phyloP scores from a whole-genome alignment of 495 filamentous ascomycete genomes.

The Cercophora scortea region DNA sequence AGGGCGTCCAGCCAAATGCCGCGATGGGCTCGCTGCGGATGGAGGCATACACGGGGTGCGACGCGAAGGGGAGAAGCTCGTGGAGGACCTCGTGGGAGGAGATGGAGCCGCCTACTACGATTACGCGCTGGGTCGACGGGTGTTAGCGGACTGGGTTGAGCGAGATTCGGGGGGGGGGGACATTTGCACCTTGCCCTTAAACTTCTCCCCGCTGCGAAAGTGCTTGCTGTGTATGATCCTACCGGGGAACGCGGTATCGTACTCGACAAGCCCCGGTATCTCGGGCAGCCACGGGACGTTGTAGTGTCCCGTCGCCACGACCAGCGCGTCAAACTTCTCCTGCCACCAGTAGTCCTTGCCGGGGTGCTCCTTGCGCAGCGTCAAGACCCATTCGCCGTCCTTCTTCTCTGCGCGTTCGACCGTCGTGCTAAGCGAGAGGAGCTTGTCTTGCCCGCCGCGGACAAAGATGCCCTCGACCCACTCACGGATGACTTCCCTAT shows the following conservation, averaged over 20 bases:
- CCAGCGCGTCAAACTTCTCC: conserved; percentile 27
- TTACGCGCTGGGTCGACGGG: conserved; percentile 12
- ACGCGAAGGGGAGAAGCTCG: conserved; percentile 21
- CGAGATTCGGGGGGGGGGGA: background rate
- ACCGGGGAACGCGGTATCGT: conserved; percentile 22
- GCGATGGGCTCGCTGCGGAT: conserved; percentile 23
- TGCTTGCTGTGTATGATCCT: conserved; percentile 28
- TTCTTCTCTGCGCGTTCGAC: conserved; percentile 33
- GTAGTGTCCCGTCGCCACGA: conserved; percentile 27
- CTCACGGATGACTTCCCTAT: conserved; percentile 27
- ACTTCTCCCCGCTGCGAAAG: conserved; percentile 20
- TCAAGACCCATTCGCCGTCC: conserved; percentile 29
- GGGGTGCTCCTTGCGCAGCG: conserved; percentile 24
- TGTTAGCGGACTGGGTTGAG: background rate
- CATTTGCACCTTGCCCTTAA: conserved; percentile 35
- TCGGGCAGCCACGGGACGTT: conserved; percentile 27
- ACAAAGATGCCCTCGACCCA: conserved; percentile 33
- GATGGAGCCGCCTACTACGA: conserved; percentile 26
- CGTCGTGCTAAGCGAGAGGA: conserved; percentile 30
- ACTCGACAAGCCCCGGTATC: conserved; percentile 22
- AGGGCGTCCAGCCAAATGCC: conserved; percentile 33
- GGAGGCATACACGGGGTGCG: conserved; percentile 21
- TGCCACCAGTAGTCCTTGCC: conserved; percentile 35
- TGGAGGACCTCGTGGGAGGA: conserved; percentile 26
- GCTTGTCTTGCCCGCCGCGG: conserved; percentile 25